These are phyloP conservation scores for Babesia gibsoni DNA, from an alignment of 169 alveolate species.

Conservation along the genomic window DNA sequence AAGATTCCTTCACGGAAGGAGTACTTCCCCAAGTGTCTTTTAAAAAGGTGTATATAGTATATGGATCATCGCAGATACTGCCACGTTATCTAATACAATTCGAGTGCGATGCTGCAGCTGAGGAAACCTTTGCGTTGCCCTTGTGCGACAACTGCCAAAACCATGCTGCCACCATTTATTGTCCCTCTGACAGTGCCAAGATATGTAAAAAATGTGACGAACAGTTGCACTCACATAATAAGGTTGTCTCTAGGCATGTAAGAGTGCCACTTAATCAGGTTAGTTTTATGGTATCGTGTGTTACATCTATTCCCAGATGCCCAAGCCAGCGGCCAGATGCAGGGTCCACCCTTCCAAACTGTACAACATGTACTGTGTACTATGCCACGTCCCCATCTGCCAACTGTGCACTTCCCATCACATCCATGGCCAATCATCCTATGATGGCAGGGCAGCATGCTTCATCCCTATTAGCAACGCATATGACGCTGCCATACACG, in stretches of 20 bases:
- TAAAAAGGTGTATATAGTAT: conserved; percentile 80
- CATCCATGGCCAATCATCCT: conserved; percentile 58
- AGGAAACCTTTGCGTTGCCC: conserved; percentile 85
- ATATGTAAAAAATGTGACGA: conserved; percentile 84
- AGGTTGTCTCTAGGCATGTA: conserved; percentile 84
- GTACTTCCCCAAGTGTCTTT: conserved; percentile 86
- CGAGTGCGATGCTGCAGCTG: conserved; percentile 83
- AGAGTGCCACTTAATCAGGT: conserved; percentile 85
- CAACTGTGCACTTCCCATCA: conserved; percentile 79
- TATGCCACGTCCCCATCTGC: conserved; percentile 80
- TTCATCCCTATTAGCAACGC: conserved; percentile 63
- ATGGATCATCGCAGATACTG: conserved; percentile 83
- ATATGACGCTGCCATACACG: conserved; percentile 59
- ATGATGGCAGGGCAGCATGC: conserved; percentile 10
- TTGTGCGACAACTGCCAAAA: conserved; percentile 88
- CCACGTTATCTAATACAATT: conserved; percentile 83
- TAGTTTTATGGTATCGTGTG: not conserved
- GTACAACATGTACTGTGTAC: conserved; percentile 73
- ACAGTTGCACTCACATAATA: conserved; percentile 80
- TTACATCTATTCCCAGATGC: conserved; percentile 64
- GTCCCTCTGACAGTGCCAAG: conserved; percentile 85
- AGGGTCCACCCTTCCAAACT: conserved; percentile 71
- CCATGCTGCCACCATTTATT: conserved; percentile 83
- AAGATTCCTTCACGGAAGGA: conserved; percentile 71
- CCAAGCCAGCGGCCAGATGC: conserved; percentile 75